These are phyloP conservation scores for Fusarium duplospermum DNA, from an alignment of 2,329 filamentous ascomycete genomes.

Conservation along the genomic window DNA sequence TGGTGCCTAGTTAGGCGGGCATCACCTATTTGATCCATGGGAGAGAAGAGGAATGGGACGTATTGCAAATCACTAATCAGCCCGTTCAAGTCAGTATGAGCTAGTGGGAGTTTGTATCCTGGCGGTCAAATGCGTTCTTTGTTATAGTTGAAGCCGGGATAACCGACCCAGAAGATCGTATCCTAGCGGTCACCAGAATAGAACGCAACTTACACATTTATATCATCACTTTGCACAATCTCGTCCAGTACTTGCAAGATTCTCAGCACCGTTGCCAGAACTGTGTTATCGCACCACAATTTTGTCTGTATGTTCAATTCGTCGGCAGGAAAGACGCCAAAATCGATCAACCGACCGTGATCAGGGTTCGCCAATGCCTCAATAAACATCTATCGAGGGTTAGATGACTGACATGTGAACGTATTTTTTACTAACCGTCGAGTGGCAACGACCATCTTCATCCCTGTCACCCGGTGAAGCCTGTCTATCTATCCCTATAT, in stretches of 20 bases:
- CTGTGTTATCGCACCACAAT: background rate
- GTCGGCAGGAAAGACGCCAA: rapidly evolving
- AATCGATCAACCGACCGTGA: rapidly evolving
- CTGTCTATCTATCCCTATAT: background rate
- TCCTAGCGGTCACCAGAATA: background rate
- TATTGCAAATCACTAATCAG: rapidly evolving
- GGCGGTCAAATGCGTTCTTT: no score
- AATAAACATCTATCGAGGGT: background rate
- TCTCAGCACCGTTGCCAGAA: background rate
- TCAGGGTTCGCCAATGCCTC: background rate
- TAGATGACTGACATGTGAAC: background rate
- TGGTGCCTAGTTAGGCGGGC: background rate
- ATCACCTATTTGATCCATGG: background rate
- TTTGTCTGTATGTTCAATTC: rapidly evolving
- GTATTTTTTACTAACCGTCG: background rate
- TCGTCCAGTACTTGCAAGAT: background rate
- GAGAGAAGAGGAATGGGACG: background rate
- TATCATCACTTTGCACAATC: background rate
- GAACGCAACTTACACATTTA: background rate
- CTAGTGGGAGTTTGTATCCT: background rate
- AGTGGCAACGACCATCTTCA: background rate
- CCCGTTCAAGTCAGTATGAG: background rate
- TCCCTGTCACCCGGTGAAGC: background rate
- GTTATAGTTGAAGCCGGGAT: no score
- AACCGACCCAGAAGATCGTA: no score